Base-by-base conservation (phyloP, 1,284 basidiomycete species). In the Cryptococcus neoformans region DNA sequence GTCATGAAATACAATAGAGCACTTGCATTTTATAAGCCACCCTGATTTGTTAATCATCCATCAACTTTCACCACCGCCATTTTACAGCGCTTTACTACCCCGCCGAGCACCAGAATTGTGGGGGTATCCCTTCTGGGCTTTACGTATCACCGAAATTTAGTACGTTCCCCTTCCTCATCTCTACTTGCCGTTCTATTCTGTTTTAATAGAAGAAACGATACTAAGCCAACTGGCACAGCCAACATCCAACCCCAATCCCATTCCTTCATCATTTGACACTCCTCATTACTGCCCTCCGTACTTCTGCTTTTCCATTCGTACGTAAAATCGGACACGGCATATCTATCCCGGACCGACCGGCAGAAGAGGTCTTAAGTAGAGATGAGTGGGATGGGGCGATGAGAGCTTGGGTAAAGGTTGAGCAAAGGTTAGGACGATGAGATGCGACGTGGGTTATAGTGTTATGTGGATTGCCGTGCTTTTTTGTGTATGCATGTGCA, bases 81-180 rank as follows among this genome's bases (percentile, higher is more conserved):
- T 63, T 36, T 54, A 57, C 12, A 55, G 55, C 17, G 56, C 57
- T 8, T 45, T 70, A 2, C 57, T 73, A 28, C 68, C 69, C 7
- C 57, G 65, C 5, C 58, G 62, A 17, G 65, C 71, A 35, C 71
- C 71, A 11, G 68, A 72, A 56, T 57, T 73, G 10, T 63, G 63
- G 59, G 68, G 69, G 8, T 73, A 67, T 56, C 71, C 71, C 1
- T 68, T 67, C 50, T 73, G 71, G 71, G 54, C 62, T 21, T 55
- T 73, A 17, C 63, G 71, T 17, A 65, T 73, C 40, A 67, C 69
- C 4, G 71, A 73, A 54, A 71, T 73, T 54, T 73, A 70, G 59
- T 65, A 47, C 52, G 62, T 57, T 21, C n/a, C n/a, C 10, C 45
- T 17, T 34, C 36, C 35, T 42, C 36, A 10, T 51, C 54, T n/a